Base-by-base conservation (phyloP, 2,329 filamentous ascomycete genomes). In the Capronia americana region DNA sequence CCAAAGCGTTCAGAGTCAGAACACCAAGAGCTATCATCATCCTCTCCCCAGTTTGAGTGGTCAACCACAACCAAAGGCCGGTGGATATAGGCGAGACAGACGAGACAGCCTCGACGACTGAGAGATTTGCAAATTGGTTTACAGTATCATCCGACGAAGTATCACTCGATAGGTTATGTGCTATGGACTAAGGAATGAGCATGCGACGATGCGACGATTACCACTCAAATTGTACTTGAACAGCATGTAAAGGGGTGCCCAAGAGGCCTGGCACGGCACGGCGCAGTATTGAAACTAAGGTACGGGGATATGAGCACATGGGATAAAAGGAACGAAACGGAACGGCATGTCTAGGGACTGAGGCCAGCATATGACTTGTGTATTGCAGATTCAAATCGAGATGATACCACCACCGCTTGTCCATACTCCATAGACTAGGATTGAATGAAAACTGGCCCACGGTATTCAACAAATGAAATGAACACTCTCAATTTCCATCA, bases 11-110 rank as follows among this genome's bases (percentile, higher is more conserved):
- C 78, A 38, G 73, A 78, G 17, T 76, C 79, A 12, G 75, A 79
- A 51, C 78, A 82, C 67, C 73, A 86, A 84, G 75, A 80, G 79
- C 56, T 88, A 88, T 71, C 82, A 83, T 28, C 85, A 86, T 75
- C 81, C 85, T 8, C 84, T 88, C 57, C 85, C 86, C 0, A 84
- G 83, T 0, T 70, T 87, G 71, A 64, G 61, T 57, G 70, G 70
- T 14, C 66, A 68, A 54, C 66, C 32, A 34, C 57, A 38, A 3
- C 24, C 38, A 32, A 66, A 59, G 28, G 66, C 67, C 32, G 66
- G 67, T 54, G 71, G 71, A 8, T 73, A 68, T 30, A 61, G 71
- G 54, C 57, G 71, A 12, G 69, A 70, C n/a, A 66, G 69, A 53
- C 56, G 70, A 14, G 64, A 69, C 26, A 71, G 65, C 54, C 62